These are phyloP conservation scores for Pseudocercospora fijiensis DNA, from an alignment of 2,329 filamentous ascomycete species.

Conservation along the genomic window DNA sequence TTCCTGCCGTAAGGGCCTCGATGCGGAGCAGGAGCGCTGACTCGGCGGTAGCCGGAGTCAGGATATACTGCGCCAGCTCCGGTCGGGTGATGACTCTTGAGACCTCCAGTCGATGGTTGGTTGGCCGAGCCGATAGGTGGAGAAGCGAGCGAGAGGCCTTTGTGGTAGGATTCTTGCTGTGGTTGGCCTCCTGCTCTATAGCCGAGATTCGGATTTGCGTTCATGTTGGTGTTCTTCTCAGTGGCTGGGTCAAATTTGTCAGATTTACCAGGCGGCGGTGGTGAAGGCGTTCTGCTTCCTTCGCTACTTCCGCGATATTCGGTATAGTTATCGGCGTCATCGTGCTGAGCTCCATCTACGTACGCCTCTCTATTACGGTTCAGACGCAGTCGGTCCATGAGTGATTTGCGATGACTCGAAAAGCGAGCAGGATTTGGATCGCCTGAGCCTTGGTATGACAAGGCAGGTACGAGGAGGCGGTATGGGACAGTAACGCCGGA, in stretches of 20 bases:
- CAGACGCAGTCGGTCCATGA: slow-evolving; percentile 26
- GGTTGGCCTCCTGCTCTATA: neutral
- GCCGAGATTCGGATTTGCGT: slow-evolving; percentile 16
- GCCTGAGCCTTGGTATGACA: slow-evolving; percentile 51
- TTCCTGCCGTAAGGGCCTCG: slow-evolving; percentile 14
- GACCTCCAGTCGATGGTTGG: slow-evolving; percentile 10
- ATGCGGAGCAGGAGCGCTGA: slow-evolving; percentile 14
- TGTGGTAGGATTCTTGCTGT: slow-evolving; percentile 17
- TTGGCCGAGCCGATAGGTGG: slow-evolving; percentile 29
- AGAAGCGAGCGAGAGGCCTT: slow-evolving; percentile 28
- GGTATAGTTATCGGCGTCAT: slow-evolving; percentile 21
- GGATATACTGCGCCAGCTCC: slow-evolving; percentile 13
- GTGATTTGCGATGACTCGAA: slow-evolving; percentile 22
- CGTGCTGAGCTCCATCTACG: slow-evolving; percentile 6
- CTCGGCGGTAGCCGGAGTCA: slow-evolving; percentile 23
- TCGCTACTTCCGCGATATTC: slow-evolving; percentile 21
- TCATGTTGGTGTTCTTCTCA: slow-evolving; percentile 17
- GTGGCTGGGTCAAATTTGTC: slow-evolving; percentile 18
- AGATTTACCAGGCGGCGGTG: slow-evolving; percentile 7
- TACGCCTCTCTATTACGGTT: slow-evolving; percentile 21
- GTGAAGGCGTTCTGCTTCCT: slow-evolving; percentile 13
- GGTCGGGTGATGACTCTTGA: neutral
- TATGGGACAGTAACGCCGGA: slow-evolving; percentile 87
- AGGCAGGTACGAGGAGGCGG: slow-evolving; percentile 75
- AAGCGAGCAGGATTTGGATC: slow-evolving; percentile 33